Base-by-base conservation (phyloP, 352 stramenopile species). In the Phytophthora constricta region DNA sequence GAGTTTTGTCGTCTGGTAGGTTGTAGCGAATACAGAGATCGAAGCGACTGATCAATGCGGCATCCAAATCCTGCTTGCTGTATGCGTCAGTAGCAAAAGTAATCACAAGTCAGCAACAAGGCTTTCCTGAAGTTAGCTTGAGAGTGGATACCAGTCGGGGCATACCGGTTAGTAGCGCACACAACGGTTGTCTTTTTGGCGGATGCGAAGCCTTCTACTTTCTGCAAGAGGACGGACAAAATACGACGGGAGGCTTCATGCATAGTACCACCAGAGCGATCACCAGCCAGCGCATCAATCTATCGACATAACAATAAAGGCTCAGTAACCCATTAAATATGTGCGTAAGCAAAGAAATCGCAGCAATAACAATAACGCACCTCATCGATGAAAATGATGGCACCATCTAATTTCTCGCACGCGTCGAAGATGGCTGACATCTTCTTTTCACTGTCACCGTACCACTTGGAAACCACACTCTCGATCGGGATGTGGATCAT, bases 341-440 rank as follows among this genome's bases (percentile, higher is more conserved):
- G 19, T 46, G 26, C 41, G 16, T 27, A 42, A 53, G 27, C 27
- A 19, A 33, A 16, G 4, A 39, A 52, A 42, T n/a, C 45, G 37
- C n/a, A 37, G 28, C 31, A 20, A 51, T 25, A 43, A 26, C 22
- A 26, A 39, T 33, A 47, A 56, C 51, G 8, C 41, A 96, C 86
- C 74, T 98, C 95, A 60, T 98, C 95, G 68, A 98, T 97, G 56
- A 98, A 98, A 66, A 98, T 96, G 68, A 98, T 97, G 17, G 89
- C 88, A 10, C 88, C 90, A 45, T 95, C 86, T 22, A 98, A 73
- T 67, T 97, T 93, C 58, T 98, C 89, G 62, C 91, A 98, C 0
- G 91, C 87, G 47, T 98, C 93, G 70, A 98, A 97, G 46, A 98
- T 98, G n/a, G 87, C 72, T 47, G 87, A 93, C 78, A 98, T 93